Evolutionary conservation across 106 monocot species (phyloP).

Genomic region (Iris macrosiphon): DNA sequence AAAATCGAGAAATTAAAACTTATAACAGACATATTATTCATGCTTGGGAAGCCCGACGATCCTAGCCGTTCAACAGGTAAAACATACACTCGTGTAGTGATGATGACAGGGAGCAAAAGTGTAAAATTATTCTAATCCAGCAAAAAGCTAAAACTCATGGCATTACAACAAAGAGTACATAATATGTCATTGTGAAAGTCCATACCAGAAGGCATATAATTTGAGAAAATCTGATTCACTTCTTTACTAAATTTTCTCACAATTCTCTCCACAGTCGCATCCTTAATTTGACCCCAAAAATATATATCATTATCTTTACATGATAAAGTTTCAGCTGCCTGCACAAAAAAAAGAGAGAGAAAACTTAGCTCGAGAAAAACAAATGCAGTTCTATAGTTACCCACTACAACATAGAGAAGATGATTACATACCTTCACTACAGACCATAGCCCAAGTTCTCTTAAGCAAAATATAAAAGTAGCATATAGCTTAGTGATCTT

Average conservation of each 20-base stretch:
- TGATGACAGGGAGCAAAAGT: no score
- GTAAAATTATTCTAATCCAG: no score
- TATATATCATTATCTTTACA: slow-evolving; percentile 19
- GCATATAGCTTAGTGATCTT: slow-evolving; percentile 30
- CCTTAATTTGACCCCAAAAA: slow-evolving; percentile 47
- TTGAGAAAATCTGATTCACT: slow-evolving; percentile 20
- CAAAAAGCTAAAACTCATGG: no score
- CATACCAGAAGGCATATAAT: slow-evolving; percentile 33
- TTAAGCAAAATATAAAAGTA: slow-evolving; percentile 45
- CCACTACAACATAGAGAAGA: background rate
- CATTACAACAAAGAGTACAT: no score
- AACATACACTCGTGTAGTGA: no score
- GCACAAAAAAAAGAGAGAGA: slow-evolving; percentile 3
- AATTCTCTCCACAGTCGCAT: slow-evolving; percentile 18
- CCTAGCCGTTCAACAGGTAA: no score
- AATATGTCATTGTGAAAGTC: no score
- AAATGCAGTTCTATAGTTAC: background rate
- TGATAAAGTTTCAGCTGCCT: slow-evolving; percentile 53
- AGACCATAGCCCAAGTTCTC: slow-evolving; percentile 44
- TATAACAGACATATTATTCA: no score
- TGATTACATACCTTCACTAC: slow-evolving; percentile 31
- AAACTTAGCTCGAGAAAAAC: background rate
- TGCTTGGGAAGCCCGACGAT: no score
- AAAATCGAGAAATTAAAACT: no score
- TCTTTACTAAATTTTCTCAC: slow-evolving; percentile 37